Evolutionary conservation across 805 yeast genomes (phyloP), one percentile per base, ranked within the genome.

Genomic region (Teunomyces panamensis): DNA sequence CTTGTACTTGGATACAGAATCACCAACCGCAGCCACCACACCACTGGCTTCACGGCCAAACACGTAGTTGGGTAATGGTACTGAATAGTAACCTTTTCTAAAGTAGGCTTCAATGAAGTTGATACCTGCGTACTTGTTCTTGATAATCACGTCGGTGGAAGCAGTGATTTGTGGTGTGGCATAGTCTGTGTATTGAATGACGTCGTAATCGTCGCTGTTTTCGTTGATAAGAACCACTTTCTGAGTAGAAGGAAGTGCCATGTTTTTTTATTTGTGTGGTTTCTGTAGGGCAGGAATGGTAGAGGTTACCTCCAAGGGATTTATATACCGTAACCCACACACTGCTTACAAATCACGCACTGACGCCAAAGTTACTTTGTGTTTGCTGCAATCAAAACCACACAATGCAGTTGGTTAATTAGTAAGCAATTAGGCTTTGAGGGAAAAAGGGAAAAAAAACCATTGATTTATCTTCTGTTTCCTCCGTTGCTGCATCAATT

Each of bases 81-180:
- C 58, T 6, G 88, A 86, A 59, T 91, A 91, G 4, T 85, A 58
- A 4, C 97, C 97, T 44, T 70, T 78, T 60, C 97, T 79, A 71
- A 87, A 88, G 67, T 90, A 91, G 3, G 82, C 73, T 58, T 91
- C 97, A 54, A 89, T 85, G 71, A 79, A 87, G 57, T 89, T 89
- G 58, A 89, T 70, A 30, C 98, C 98, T 9, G 90, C 76, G 56
- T 79, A 89, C 47, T 71, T 75, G 73, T 86, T 87, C 66, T 85
- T 84, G 60, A 91, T 74, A 42, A 91, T 71, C 9, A 91, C 61
- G 50, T 89, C 88, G 27, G 52, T 49, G 45, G 75, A 72, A 3
- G 71, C 75, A 4, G 68, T 61, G 45, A 85, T 72, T 39, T 67
- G 61, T 3, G 96, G 95, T 5, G 84, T 78, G 3, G 84, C 81